Conservation (phyloP, 495 filamentous ascomycete species). For the Cercophora sp. region DNA sequence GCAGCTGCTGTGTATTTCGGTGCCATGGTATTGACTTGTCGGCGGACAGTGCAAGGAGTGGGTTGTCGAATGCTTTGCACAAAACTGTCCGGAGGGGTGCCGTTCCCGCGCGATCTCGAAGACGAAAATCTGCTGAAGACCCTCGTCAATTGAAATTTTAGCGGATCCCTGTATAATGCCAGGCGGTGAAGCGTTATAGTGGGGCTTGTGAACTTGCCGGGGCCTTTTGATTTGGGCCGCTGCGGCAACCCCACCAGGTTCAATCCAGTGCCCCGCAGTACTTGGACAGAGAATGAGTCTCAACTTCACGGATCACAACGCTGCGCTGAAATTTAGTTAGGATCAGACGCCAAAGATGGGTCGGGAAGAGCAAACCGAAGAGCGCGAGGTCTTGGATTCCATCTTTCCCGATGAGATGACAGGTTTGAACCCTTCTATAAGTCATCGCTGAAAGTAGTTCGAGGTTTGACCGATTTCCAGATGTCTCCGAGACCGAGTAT, state of each 20-base stretch:
- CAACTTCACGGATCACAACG: no score
- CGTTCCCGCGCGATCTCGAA: background rate
- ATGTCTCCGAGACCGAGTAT: slow-evolving; percentile 82
- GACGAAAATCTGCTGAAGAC: slow-evolving; percentile 5
- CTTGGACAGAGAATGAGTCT: no score
- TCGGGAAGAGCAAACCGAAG: slow-evolving; percentile 88
- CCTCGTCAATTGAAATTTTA: slow-evolving; percentile 17
- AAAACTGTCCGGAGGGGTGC: no score
- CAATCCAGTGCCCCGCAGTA: background rate
- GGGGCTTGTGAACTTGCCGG: no score
- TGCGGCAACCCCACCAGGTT: background rate
- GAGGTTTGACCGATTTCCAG: slow-evolving; percentile 38
- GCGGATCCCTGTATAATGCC: slow-evolving; percentile 27
- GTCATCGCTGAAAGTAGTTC: background rate
- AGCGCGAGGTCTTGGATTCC: slow-evolving; percentile 93
- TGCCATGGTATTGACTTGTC: slow-evolving; percentile 11
- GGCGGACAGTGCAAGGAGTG: background rate
- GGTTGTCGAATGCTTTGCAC: no score
- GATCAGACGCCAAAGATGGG: slow-evolving; percentile 60
- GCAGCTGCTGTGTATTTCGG: slow-evolving; percentile 23
- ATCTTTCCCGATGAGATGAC: slow-evolving; percentile 98
- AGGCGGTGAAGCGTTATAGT: slow-evolving; percentile 34
- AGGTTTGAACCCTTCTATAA: slow-evolving; percentile 46
- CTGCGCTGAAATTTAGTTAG: background rate
- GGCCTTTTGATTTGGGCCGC: no score